Evolutionary conservation across 176 grass and related monocot species (phyloP).

Genomic region (Tuctoria greenei): DNA sequence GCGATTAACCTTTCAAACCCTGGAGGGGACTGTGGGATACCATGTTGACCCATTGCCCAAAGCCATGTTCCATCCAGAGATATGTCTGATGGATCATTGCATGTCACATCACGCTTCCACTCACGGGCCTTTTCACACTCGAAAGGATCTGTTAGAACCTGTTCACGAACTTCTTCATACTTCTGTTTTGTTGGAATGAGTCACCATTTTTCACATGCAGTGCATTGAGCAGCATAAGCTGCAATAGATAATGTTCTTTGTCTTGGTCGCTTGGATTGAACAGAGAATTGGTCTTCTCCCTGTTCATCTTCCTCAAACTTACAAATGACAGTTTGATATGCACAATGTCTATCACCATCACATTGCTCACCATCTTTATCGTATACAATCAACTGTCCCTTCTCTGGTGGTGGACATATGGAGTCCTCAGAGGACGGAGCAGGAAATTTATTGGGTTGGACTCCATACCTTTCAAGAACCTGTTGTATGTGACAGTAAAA

Average conservation of each 20-base stretch:
- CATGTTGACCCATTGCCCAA: slow-evolving; percentile 72
- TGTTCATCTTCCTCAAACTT: neutral
- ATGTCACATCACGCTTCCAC: slow-evolving; percentile 65
- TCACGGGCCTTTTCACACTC: slow-evolving; percentile 49
- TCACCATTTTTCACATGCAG: slow-evolving; percentile 68
- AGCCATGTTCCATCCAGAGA: no score
- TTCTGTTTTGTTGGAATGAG: slow-evolving; percentile 64
- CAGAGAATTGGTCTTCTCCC: neutral
- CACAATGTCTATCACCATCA: slow-evolving; percentile 12
- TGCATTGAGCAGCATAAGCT: slow-evolving; percentile 60
- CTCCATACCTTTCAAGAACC: slow-evolving; percentile 15
- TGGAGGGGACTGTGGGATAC: slow-evolving; percentile 52
- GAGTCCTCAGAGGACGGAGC: neutral
- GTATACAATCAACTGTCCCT: neutral
- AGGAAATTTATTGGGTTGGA: neutral
- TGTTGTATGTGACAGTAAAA: slow-evolving; percentile 11
- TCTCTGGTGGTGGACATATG: neutral
- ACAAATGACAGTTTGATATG: no score
- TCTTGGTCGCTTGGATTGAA: slow-evolving; percentile 8
- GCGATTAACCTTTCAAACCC: slow-evolving; percentile 67
- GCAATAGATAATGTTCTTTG: slow-evolving; percentile 40
- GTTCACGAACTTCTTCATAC: slow-evolving; percentile 71
- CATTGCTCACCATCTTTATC: slow-evolving; percentile 19
- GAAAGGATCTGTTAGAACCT: slow-evolving; percentile 48
- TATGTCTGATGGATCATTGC: slow-evolving; percentile 56